Evolutionary conservation across 1,284 basidiomycete genomes (phyloP).

Genomic region (Microbotryum silenes-acaulis): DNA sequence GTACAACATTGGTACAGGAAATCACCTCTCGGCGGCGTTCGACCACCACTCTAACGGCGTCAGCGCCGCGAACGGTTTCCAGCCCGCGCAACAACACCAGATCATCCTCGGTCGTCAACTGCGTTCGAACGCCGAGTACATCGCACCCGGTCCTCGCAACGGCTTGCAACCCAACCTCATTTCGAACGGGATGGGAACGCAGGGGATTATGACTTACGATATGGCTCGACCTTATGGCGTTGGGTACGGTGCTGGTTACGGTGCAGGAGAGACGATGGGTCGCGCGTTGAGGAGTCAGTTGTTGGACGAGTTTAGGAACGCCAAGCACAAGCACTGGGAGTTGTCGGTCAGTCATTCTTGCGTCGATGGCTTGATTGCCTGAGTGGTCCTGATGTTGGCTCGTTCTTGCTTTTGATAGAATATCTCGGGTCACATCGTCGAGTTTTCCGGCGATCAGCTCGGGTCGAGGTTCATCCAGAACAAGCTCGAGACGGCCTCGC

Average conservation of each 20-base stretch:
- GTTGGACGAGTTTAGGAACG: conserved; percentile 75
- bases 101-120: conserved; percentile 27
- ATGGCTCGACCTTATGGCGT: neutral
- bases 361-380: neutral
- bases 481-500: conserved; percentile 35
- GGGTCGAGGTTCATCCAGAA: conserved; percentile 79
- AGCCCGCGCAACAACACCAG: conserved; percentile 30
- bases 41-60: conserved; percentile 4
- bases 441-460: conserved; percentile 88
- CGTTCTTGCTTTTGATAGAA: conserved; percentile 49
- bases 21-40: neutral
- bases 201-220: neutral
- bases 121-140: conserved; percentile 23
- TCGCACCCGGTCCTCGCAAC: conserved; percentile 25
- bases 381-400: neutral
- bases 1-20: conserved; percentile 8
- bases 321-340: conserved; percentile 71
- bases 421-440: conserved; percentile 75
- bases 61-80: conserved; percentile 5
- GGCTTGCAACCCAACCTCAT: too few species aligned
- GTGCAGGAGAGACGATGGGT: conserved; percentile 17
- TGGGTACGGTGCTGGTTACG: conserved; percentile 6
- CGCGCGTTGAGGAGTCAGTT: conserved; percentile 54
- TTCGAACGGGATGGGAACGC: conserved; percentile 7
- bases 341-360: conserved; percentile 51